Base-by-base conservation (phyloP, 2,329 filamentous ascomycete genomes). In the Malbranchea cinnamomea region DNA sequence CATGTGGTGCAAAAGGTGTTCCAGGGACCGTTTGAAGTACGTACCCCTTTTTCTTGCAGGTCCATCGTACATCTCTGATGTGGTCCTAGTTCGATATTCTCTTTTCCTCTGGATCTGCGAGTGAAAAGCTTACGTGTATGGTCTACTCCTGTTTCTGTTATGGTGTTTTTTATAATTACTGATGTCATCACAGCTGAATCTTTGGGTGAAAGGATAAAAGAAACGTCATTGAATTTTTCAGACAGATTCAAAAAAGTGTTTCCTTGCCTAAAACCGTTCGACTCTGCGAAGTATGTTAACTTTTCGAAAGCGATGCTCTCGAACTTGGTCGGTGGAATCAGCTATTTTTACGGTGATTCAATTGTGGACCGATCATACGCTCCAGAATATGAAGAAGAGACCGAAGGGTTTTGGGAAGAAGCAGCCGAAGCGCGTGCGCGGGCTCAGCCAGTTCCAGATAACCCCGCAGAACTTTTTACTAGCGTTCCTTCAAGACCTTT, bases 321-420 rank as follows among this genome's bases (percentile, higher is more conserved):
- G 2, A 98, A 95, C 52, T 63, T 98, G 19, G 67, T 93, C 20
- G 89, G 89, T 33, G 89, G 89, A 26, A 82, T 95, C 43, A 89
- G 89, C 6, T 95, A 92, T 57, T 98, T 98, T 60, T 71, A 91
- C 46, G 89, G 89, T 23, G 68, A 89, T 34, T 78, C 83, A 19
- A 59, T 94, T 13, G 80, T 93, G 30, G 89, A 98, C 50, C 77
- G 84, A 21, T 93, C 85, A 1, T 81, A 87, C 46, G 82, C 83
- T n/a, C 62, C 77, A 6, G 87, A 92, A 46, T 95, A 95, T 42
- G 83, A 93, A 7, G 89, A 98, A 57, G 83, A 91, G 40, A 81
- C 83, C 35, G 89, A 95, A 54, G 79, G 81, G 0, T 95, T 95
- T 57, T 94, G 87, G 85, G 77, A 89, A 48, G 85, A 91, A 41